Evolutionary conservation across 352 stramenopile species (phyloP).

Genomic region (Stephanocyclus meneghinianus): DNA sequence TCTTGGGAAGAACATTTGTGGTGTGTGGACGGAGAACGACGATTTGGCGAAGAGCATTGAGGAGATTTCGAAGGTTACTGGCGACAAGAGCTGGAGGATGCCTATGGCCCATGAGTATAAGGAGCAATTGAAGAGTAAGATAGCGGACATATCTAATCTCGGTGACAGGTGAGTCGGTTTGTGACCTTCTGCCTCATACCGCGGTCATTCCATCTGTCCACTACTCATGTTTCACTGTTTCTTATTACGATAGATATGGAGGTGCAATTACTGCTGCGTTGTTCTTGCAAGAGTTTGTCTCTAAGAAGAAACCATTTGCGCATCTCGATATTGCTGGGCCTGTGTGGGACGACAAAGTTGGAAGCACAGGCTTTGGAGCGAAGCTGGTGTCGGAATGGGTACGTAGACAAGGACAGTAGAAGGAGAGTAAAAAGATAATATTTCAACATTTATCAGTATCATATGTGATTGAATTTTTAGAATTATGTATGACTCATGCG

Average conservation of each 20-base stretch:
- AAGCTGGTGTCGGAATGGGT: constrained; percentile 84
- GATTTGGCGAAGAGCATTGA: constrained; percentile 78
- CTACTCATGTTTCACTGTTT: not conserved
- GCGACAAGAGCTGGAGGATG: constrained; percentile 88
- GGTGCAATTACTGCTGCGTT: constrained; percentile 87
- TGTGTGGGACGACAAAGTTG: constrained; percentile 83
- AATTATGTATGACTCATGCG: constrained; percentile 8
- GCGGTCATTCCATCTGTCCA: not conserved
- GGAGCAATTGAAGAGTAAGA: constrained; percentile 85
- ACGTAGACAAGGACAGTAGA: constrained; percentile 56
- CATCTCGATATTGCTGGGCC: constrained; percentile 88
- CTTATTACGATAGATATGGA: constrained; percentile 54
- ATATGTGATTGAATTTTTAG: constrained; percentile 1
- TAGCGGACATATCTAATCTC: constrained; percentile 87
- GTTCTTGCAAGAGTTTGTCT: constrained; percentile 91
- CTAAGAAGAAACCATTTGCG: constrained; percentile 93
- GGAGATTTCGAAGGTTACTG: constrained; percentile 72
- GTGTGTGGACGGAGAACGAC: constrained; percentile 80
- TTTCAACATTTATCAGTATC: not conserved
- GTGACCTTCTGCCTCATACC: constrained; percentile 21
- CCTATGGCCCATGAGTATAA: constrained; percentile 84
- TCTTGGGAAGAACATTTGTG: constrained; percentile 73
- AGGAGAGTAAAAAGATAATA: not conserved
- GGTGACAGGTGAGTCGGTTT: constrained; percentile 38
- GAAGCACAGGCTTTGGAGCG: constrained; percentile 84